Evolutionary conservation across 2,329 filamentous ascomycete species (phyloP).

Genomic region (Thelonectria blattea): DNA sequence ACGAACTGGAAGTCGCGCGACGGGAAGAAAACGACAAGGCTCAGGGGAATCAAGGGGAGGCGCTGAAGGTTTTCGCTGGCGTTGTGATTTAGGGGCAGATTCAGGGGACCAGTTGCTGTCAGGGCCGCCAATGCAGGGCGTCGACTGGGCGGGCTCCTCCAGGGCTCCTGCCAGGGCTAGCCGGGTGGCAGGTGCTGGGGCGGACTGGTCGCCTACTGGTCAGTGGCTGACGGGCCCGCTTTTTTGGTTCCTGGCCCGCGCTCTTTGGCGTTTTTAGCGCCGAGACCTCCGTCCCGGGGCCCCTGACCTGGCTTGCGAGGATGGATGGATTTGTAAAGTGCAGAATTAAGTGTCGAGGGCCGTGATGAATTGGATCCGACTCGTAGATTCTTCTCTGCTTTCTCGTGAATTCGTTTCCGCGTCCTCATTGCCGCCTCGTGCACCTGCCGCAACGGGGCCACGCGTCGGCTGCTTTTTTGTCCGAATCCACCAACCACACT

Average conservation of each 20-base stretch:
- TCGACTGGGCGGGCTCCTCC: slow-evolving; percentile 3
- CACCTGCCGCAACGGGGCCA: background rate
- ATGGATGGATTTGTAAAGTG: background rate
- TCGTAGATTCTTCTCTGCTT: too few species aligned
- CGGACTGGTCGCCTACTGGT: slow-evolving; percentile 25
- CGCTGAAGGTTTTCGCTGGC: slow-evolving; percentile 2
- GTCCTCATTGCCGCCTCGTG: background rate
- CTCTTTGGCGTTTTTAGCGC: slow-evolving; percentile 28
- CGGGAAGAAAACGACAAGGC: slow-evolving; percentile 1
- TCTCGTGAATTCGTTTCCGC: too few species aligned
- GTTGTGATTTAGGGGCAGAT: slow-evolving; percentile 6
- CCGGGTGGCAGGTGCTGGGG: slow-evolving; percentile 13
- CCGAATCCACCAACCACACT: slow-evolving; percentile 5
- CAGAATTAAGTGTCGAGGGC: background rate
- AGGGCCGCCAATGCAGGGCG: slow-evolving; percentile 31
- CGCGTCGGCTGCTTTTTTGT: slow-evolving; percentile 19
- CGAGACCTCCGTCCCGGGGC: slow-evolving; percentile 28
- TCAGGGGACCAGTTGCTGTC: slow-evolving; percentile 27
- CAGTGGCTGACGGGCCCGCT: background rate
- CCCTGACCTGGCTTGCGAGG: slow-evolving; percentile 21
- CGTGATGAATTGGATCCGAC: background rate
- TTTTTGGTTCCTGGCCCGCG: slow-evolving; percentile 30
- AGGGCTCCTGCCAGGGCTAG: slow-evolving; percentile 17
- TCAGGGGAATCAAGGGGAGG: slow-evolving; percentile 2
- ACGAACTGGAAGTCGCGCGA: background rate